Base-by-base conservation (phyloP, 2,329 filamentous ascomycete genomes). In the Clonostachys sp. region DNA sequence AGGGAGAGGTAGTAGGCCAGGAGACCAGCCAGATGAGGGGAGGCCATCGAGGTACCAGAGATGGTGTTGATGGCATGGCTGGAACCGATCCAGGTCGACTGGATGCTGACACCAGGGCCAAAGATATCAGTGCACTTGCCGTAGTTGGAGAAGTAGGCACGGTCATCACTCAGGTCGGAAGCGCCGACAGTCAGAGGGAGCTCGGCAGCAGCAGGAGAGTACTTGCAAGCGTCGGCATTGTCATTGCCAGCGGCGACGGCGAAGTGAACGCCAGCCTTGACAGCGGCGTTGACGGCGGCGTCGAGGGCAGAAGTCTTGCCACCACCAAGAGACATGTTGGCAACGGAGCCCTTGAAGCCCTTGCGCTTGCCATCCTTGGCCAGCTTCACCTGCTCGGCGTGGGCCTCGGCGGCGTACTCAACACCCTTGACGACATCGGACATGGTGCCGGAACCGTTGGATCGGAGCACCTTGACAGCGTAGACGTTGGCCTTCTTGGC, bases 121-220 rank as follows among this genome's bases (percentile, higher is more conserved):
- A 99, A 99, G 80, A 99, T 96, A 73, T 99, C 94, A 68, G 92
- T 96, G 83, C 94, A 99, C 81, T 92, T 94, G 71, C 94, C 94
- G 72, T 86, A 97, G 88, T 99, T 99, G 83, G 95, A 99, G 85
- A 99, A 99, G 83, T 97, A 99, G 56, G 94, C 94, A 73, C 94
- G 92, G 79, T 90, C 89, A 66, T 99, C 94, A 62, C 87, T 83
- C 51, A 99, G 83, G 58, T 89, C 94, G 42, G 91, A 95, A 57
- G 94, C 94, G 72, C 92, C 95, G 54, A 99, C 94, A 50, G 94
- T 99, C 67, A 99, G 83, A 57, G 94, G 91, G 64, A 95, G 90
- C 61, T 83, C 78, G 59, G 95, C 91, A 54, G 92, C 89, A 62
- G 94, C 95, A 51, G 94, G 94, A 39, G 94, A 99, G 83, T 97